These are phyloP conservation scores for Hypericum perforatum DNA, from an alignment of 345 rosid genomes.

Conservation along the genomic window DNA sequence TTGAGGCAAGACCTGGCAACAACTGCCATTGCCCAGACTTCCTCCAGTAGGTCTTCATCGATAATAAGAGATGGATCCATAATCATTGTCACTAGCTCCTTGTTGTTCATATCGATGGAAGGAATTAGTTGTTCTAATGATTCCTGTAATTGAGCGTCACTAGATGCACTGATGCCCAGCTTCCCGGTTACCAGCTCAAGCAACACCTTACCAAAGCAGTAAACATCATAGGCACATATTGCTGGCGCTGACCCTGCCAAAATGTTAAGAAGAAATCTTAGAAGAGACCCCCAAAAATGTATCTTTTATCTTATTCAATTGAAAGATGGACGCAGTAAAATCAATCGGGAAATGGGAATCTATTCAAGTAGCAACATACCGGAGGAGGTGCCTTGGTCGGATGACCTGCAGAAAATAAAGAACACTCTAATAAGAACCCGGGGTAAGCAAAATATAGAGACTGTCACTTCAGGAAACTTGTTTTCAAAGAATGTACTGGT, in stretches of 20 bases:
- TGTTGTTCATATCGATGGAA: constrained; percentile 73
- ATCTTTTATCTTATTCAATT: too few species aligned
- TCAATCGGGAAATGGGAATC: too few species aligned
- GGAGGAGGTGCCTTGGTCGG: constrained; percentile 49
- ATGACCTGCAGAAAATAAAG: constrained; percentile 54
- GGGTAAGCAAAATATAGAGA: constrained; percentile 8
- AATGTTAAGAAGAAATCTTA: constrained; percentile 9
- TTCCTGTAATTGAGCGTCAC: constrained; percentile 49
- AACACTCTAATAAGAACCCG: constrained; percentile 19
- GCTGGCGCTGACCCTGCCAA: constrained; percentile 52
- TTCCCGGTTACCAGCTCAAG: constrained; percentile 94
- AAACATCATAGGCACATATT: constrained; percentile 70
- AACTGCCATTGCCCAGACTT: constrained; percentile 99
- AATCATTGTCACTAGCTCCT: constrained; percentile 82
- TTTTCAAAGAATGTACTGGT: too few species aligned
- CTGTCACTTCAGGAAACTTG: background rate
- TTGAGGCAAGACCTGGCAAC: constrained; percentile 92
- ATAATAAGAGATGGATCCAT: constrained; percentile 79
- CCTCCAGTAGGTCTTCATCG: constrained; percentile 90
- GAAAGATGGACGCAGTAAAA: too few species aligned
- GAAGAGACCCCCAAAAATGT: constrained; percentile 10
- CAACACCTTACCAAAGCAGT: constrained; percentile 92
- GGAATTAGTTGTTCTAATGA: constrained; percentile 65
- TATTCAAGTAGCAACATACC: too few species aligned
- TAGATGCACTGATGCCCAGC: constrained; percentile 63